Conservation (phyloP, 140 eudicot genomes). For the Stevia rebaudiana region DNA sequence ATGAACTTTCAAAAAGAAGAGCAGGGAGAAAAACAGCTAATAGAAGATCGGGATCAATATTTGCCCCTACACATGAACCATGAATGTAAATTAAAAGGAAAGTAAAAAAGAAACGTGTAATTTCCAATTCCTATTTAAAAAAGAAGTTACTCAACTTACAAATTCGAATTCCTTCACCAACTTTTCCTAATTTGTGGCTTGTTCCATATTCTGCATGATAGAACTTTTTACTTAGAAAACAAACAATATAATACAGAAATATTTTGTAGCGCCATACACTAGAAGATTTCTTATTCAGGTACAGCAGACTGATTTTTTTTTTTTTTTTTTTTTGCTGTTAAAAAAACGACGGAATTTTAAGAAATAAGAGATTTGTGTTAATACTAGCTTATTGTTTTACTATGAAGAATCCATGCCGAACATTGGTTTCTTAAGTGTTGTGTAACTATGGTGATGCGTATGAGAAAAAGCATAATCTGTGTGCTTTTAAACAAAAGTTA, state of each 20-base stretch:
- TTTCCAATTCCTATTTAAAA: background rate
- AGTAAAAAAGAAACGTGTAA: background rate
- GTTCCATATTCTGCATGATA: constrained; percentile 64
- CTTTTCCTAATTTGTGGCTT: constrained; percentile 51
- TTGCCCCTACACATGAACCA: constrained; percentile 65
- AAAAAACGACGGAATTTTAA: no score
- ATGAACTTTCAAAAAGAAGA: constrained; percentile 97
- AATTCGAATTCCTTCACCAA: constrained; percentile 73
- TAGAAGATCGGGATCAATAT: constrained; percentile 88
- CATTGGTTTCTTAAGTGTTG: no score
- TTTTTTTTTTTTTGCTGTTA: no score
- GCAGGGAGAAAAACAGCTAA: constrained; percentile 97
- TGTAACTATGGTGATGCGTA: background rate
- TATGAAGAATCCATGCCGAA: no score
- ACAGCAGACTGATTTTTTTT: no score
- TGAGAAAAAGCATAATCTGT: background rate
- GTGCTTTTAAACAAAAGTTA: background rate
- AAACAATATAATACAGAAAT: background rate
- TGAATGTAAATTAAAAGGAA: background rate
- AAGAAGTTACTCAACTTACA: constrained; percentile 48
- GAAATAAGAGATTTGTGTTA: no score
- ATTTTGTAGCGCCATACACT: background rate
- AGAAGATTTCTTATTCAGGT: background rate
- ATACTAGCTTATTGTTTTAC: no score
- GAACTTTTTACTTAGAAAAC: background rate